Evolutionary conservation across 192 early-diverging fungal genomes (phyloP), one percentile per base, ranked within the genome.

Genomic region (Coemansia sp.): DNA sequence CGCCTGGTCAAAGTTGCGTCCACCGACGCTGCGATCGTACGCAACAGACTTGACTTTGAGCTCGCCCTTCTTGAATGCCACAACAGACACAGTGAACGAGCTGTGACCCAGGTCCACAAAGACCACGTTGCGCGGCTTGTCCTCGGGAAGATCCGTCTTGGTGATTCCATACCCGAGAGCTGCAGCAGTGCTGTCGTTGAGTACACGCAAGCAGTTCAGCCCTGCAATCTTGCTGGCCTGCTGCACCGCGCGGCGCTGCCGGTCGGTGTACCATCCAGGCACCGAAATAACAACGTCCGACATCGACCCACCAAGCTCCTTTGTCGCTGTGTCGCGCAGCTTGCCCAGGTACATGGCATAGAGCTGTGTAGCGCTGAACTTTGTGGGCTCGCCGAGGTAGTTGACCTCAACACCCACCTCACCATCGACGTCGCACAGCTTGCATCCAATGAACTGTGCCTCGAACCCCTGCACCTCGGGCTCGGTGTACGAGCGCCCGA

Each of bases 111-210:
- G 84, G 84, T 99, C 95, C 43, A 94, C 92, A 81, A 99, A 92
- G 57, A 90, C 91, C 45, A 99, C 92, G 74, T 90, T 92, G 61
- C 91, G 89, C 64, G 95, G 88, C 74, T 83, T 86, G 59, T 95
- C 94, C 85, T 98, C 95, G 64, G 96, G 96, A 62, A 99, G 87
- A 78, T 99, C 96, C 35, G 85, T 86, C 86, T 95, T 96, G 74
- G 96, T 99, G 82, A 99, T 97, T 79, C 96, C 96, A 74, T 99
- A 99, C 53, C 92, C 96, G 63, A 99, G 89, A 30, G 96, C 95
- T 52, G 90, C 84, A 20, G 95, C 95, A 30, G 95, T 94, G 65
- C 84, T 88, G 71, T 99, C 96, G 85, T 97, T 95, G 67, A 99
- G 83, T 59, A 99, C 78, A 55, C 94, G 87, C 63, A 99, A 86